Evolutionary conservation across 352 stramenopile genomes (phyloP).

Genomic region (Globisporangium carolinianum): DNA sequence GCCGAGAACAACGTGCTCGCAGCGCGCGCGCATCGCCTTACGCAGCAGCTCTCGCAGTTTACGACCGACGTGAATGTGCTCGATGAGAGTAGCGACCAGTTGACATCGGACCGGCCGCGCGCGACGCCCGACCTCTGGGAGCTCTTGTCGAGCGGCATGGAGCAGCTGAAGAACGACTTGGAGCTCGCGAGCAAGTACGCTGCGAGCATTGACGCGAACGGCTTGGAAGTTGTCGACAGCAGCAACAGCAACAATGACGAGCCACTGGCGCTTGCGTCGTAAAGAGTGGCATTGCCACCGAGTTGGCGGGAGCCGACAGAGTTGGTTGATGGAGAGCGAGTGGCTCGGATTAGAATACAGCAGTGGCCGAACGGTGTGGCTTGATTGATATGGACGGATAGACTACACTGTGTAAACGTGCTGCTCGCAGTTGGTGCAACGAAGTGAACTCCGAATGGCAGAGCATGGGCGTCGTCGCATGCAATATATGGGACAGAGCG

Average conservation of each 20-base stretch:
- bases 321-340: background rate
- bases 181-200: slow-evolving; percentile 85
- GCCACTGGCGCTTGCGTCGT: slow-evolving; percentile 45
- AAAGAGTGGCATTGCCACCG: background rate
- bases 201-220: slow-evolving; percentile 61
- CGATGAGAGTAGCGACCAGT: slow-evolving; percentile 44
- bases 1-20: slow-evolving; percentile 83
- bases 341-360: no score
- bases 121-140: slow-evolving; percentile 74
- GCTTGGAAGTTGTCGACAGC: slow-evolving; percentile 26
- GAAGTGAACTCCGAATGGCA: background rate
- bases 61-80: slow-evolving; percentile 63
- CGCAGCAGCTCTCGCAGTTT: slow-evolving; percentile 79
- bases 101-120: no score
- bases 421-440: background rate
- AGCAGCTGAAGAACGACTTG: slow-evolving; percentile 84
- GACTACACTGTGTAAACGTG: no score
- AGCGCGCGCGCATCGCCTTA: slow-evolving; percentile 67
- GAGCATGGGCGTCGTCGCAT: no score
- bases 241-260: slow-evolving; percentile 24
- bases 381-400: no score
- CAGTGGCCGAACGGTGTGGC: no score
- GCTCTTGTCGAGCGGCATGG: slow-evolving; percentile 80
- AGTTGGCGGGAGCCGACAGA: background rate
- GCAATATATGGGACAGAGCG: no score